Evolutionary conservation across 495 filamentous ascomycete species (phyloP), one percentile per base, ranked within the genome.

Genomic region (Penicillium paxilli): DNA sequence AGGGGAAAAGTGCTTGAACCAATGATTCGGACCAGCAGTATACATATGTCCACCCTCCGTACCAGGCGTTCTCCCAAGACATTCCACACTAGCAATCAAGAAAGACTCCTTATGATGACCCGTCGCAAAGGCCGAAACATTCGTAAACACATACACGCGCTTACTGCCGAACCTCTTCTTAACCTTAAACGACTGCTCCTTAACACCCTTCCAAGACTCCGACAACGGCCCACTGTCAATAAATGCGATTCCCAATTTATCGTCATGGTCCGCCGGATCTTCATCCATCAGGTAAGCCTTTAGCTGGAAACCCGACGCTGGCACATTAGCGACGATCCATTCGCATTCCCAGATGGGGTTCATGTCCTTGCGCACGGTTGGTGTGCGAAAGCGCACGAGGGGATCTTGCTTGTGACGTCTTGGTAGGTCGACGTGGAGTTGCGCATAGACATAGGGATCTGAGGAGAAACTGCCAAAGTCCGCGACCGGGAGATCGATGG

Each of bases 241-340:
- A 30, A 88, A 87, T 4, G 87, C 86, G 65, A 94, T 92, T 4
- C 93, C 93, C 6, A 98, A 78, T 32, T 87, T 81, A 68, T 98
- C 93, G 59, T 98, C 88, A 59, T 90, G 88, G 64, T 96, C 89
- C 1, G 86, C 81, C 28, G 84, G 83, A 66, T 98, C 93, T 63
- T 98, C 93, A 61, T 98, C 93, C 66, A 89, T 90, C 17, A 98
- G 72, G 30, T 87, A 77, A 37, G 86, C 86, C 64, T 96, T 96
- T 41, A 98, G 73, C 51, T 73, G 77, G 65, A 94, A 93, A 1
- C 92, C 92, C 1, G 80, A 82, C 0, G 83, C 72, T 0, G 92
- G 91, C 0, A 98, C 79, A 59, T 96, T 92, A 42, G 89, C 87
- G 26, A 98, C 85, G 30, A 90, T 82, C 93, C 93, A 98, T 26